A percentile compares a stretch with the other conserved stretches of the same genome.
phyloP scores from a whole-genome alignment of 371 early-diverging fungal species.

The Massospora cicadina region DNA sequence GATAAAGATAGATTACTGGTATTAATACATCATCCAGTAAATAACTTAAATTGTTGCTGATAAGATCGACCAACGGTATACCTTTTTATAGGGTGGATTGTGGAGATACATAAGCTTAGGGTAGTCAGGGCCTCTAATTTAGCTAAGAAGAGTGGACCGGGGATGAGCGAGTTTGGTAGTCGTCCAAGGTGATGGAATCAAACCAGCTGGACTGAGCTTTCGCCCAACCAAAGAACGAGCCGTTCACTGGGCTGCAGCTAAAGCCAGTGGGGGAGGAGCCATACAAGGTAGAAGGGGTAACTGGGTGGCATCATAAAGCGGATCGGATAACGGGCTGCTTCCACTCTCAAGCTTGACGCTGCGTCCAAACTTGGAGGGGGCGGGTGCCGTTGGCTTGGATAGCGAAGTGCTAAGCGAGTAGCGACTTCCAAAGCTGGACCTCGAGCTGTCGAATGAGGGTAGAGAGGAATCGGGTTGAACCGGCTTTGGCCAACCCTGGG shows the following conservation, averaged over 20 bases:
- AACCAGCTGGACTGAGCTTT: background rate
- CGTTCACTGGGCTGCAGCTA: background rate
- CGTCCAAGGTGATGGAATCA: background rate
- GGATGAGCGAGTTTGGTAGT: background rate
- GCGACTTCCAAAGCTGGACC: background rate
- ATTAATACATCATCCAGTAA: no score
- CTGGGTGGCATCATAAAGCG: background rate
- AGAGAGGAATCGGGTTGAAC: background rate
- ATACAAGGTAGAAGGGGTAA: background rate
- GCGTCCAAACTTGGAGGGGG: background rate
- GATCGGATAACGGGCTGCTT: background rate
- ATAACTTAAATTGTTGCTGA: no score
- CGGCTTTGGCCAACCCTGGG: background rate
- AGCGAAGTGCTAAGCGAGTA: background rate
- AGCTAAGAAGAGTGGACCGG: constrained; percentile 13
- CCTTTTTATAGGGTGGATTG: no score
- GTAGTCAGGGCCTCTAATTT: background rate
- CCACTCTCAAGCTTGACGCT: background rate
- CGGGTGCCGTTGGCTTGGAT: background rate
- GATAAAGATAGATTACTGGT: no score
- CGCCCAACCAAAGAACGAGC: background rate
- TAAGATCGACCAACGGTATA: no score
- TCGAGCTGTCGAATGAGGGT: background rate
- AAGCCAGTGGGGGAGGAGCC: background rate
- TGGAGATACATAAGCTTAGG: no score